Conservation (phyloP, 768 basidiomycete genomes). For the Phanerodontia chrysosporium region DNA sequence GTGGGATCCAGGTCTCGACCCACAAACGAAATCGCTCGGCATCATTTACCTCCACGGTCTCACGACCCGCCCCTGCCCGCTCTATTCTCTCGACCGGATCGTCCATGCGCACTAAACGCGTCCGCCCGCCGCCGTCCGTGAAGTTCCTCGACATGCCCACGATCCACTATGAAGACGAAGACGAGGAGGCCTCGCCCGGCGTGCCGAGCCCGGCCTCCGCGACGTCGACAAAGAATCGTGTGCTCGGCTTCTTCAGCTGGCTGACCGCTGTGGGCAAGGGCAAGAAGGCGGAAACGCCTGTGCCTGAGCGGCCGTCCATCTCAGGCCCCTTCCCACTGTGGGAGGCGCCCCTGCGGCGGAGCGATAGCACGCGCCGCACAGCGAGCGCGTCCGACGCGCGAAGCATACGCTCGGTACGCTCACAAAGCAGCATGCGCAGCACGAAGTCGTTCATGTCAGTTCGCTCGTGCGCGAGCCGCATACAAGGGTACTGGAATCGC, state of each 20-base stretch:
- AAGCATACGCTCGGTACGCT: slow-evolving; percentile 24
- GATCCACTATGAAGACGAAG: slow-evolving; percentile 43
- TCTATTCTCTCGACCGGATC: slow-evolving; percentile 55
- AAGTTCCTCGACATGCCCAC: slow-evolving; percentile 69
- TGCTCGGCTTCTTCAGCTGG: slow-evolving; percentile 13
- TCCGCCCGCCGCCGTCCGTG: slow-evolving; percentile 44
- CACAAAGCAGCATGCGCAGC: slow-evolving; percentile 21
- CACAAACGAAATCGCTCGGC: slow-evolving; percentile 25
- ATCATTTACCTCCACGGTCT: slow-evolving; percentile 33
- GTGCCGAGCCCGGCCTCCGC: slow-evolving; percentile 1
- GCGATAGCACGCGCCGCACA: slow-evolving; percentile 5
- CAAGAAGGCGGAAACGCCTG: slow-evolving; percentile 5
- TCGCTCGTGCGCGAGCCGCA: slow-evolving; percentile 25
- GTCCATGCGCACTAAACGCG: slow-evolving; percentile 36
- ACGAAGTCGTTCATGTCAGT: slow-evolving; percentile 21
- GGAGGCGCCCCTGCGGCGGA: slow-evolving; percentile 17
- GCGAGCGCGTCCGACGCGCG: slow-evolving; percentile 3
- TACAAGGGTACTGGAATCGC: slow-evolving; percentile 25
- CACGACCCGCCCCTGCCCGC: slow-evolving; percentile 38
- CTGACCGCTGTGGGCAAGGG: background rate
- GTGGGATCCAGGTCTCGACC: slow-evolving; percentile 16
- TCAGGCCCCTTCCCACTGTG: slow-evolving; percentile 32
- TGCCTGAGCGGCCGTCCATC: slow-evolving; percentile 24
- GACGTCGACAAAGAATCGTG: slow-evolving; percentile 6
- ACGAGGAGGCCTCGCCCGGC: slow-evolving; percentile 13